Evolutionary conservation across 2,329 filamentous ascomycete species (phyloP), one percentile per base, ranked within the genome.

Genomic region (Dactylellina haptotyla): DNA sequence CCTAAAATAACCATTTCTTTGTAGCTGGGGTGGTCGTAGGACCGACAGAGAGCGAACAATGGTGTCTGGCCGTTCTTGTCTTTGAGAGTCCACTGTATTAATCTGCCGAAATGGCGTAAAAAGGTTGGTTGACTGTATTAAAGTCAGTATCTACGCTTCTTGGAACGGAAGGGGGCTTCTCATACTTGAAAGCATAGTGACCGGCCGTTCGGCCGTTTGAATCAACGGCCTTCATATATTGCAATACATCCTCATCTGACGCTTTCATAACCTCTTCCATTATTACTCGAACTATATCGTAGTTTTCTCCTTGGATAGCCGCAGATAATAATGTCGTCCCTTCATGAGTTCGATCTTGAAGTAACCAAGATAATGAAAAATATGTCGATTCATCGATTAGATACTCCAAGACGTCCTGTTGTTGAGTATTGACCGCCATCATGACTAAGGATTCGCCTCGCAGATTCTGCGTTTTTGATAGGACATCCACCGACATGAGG

Each of bases 41-140:
- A 98, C 77, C 95, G 88, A 80, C 93, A 98, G 0, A 98, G 84
- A 1, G 95, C 95, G 80, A 99, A 98, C 6, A 99, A 83, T 1
- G 95, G 96, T n/a, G 96, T 99, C 81, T 98, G 95, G 0, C 95
- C 95, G 79, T 98, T 97, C 80, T 93, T 96, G 81, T 99, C 95
- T 76, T 90, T 92, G 80, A 96, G 88, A 67, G 88, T 87, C 95
- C 95, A 99, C 6, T 92, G 91, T 59, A 99, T 84, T 76, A 94
- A 82, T 71, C 86, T 85, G 1, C 93, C 93, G 72, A 98, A 89
- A 62, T 86, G 85, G 46, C 84, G 83, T 76, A 99, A 95, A 18
- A 99, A 84, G 59, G 87, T 85, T 1, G 95, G 95, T 6, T 92
- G 89, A 79, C 66, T 78, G 26, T 16, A 12, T 16, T 45, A n/a